Base-by-base conservation (phyloP, 805 yeast species). In the Cyberlindnera saturnus region DNA sequence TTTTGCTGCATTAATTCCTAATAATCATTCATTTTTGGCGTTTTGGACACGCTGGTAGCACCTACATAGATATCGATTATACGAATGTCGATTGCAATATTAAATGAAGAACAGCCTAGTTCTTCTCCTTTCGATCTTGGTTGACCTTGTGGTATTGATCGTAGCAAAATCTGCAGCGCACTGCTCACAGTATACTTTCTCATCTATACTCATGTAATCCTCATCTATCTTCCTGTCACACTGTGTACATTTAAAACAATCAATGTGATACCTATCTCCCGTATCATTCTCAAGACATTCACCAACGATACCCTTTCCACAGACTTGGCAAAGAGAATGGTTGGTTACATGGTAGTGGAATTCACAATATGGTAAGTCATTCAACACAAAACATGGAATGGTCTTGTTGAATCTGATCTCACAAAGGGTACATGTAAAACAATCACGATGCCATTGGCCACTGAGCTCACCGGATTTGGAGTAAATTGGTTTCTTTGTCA, bases 381-480 rank as follows among this genome's bases (percentile, higher is more conserved):
- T 70, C 34, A 79, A 71, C 6, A 86, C 96, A 61, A 90, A 93
- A 53, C 89, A 82, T 20, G 77, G 76, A 15, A 75, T 74, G 11
- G 75, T 71, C 54, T 79, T 84, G 49, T 69, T 71, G 63, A 86
- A 85, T 32, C 62, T 63, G 2, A 70, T 57, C 8, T 63, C 63
- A 66, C 98, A 91, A 11, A 26, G 13, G 16, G 71, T 64, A 67
- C 99, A 93, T 13, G 68, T 67, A 69, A 93, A 91, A 60, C 99
- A 93, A 14, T 71, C 64, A 33, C 95, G 73, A 60, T 93, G 99
- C 98, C 98, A 93, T 60, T 89, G 91, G 0, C 97, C 98, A 1
- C 87, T 75, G 37, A 85, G 66, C 56, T 82, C 89, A n/a, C 60
- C 85, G 43, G 85, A 86, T 52, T 81, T 84, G n/a, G 96, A 86